Percentiles rank a stretch among this genome's conserved stretches.
phyloP scores from a whole-genome alignment of 805 yeast species.

The Pichia phayaonensis region DNA sequence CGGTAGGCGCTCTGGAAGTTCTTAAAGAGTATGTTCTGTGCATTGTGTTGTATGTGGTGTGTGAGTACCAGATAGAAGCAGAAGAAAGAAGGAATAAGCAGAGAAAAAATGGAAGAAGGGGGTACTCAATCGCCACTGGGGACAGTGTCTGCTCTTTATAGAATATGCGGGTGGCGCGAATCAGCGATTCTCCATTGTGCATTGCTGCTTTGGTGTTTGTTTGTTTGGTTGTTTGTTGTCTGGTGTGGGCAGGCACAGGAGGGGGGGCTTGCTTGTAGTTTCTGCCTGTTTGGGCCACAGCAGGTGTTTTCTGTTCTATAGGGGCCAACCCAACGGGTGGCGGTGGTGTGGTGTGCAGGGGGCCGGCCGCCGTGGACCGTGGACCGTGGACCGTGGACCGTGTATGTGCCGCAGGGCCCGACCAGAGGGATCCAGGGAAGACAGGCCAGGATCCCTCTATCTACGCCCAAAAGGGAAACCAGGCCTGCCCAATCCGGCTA shows the following conservation, averaged over 20 bases:
- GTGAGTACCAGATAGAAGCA: not conserved
- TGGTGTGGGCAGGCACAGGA: not conserved
- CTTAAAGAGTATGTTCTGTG: slow-evolving; percentile 82
- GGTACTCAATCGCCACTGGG: not conserved
- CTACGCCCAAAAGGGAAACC: not conserved
- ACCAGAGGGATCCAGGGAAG: no score
- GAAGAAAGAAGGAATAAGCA: not conserved
- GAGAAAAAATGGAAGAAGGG: not conserved
- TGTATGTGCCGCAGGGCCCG: no score
- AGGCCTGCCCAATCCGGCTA: not conserved
- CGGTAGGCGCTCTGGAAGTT: slow-evolving; percentile 73
- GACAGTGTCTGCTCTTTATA: not conserved
- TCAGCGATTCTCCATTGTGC: not conserved
- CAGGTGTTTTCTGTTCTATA: no score
- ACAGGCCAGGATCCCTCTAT: not conserved
- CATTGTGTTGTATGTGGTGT: slow-evolving; percentile 34
- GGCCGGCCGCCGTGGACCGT: no score
- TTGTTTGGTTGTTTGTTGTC: not conserved
- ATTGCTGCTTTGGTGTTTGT: not conserved
- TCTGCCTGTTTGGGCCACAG: not conserved
- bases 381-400: no score
- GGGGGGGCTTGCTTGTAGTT: not conserved
- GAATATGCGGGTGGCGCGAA: not conserved
- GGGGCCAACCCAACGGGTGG: no score
- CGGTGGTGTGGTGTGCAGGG: no score